Base-by-base conservation (phyloP, 148 eudicot species). In the Dianthus caryophyllus region DNA sequence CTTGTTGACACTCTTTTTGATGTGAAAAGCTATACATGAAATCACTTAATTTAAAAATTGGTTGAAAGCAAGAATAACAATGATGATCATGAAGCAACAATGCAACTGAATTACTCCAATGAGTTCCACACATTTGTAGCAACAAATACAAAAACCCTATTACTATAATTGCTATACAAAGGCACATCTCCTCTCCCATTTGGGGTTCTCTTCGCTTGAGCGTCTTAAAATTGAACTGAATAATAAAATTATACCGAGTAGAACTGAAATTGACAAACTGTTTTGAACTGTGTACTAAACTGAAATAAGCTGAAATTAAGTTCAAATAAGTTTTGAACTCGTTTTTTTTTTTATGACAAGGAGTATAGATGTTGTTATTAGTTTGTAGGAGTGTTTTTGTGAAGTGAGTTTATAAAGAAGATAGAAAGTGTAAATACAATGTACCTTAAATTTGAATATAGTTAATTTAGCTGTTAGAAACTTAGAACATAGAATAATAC, bases 21-120 rank as follows among this genome's bases (percentile, higher is more conserved):
- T 24, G 25, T 21, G 24, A 24, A 53, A 53, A 53, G 10, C 30
- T 24, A 24, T 18, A 25, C 0, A 22, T 4, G 0, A 53, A 53
- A 53, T 53, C 57, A 21, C 29, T 22, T 1, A 22, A 29, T 53
- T 24, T 27, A 53, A 51, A 49, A 24, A 44, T 39, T 5, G 71
- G 44, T 5, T 61, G 66, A 22, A 73, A 73, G 25, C 65, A 16
- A 21, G 46, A 61, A 21, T 53, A 24, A n/a, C 26, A 41, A n/a
- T 53, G 57, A 11, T 36, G 52, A 12, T 67, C 52, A 73, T 73
- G 76, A 7, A 73, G 66, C 43, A 73, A 4, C 61, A 68, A 73
- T 9, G 66, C 27, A 73, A 73, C 71, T 4, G 71, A 73, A 31
- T 48, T 48, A 26, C 73, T 70, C 30, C 66, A 70, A 18, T 70